These are phyloP conservation scores for Xerocomus nothofagi DNA, from an alignment of 1,284 basidiomycete species.

Conservation along the genomic window DNA sequence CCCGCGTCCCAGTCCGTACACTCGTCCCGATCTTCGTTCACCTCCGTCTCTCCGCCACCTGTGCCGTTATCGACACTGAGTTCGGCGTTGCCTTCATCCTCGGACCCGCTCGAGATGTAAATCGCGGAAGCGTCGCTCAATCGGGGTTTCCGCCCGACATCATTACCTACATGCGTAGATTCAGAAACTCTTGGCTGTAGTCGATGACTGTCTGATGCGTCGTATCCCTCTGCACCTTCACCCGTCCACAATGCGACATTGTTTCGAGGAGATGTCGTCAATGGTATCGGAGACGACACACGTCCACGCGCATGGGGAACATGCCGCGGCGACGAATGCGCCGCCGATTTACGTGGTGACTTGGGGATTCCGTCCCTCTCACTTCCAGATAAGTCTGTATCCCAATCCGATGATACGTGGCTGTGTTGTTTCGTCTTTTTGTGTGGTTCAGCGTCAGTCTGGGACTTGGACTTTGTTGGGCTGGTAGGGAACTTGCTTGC, in stretches of 20 bases:
- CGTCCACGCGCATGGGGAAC: background rate
- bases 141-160: constrained; percentile 3
- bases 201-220: background rate
- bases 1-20: constrained; percentile 11
- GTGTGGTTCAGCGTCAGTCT: background rate
- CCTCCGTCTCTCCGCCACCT: background rate
- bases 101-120: constrained; percentile 36
- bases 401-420: constrained; percentile 4
- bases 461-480: constrained; percentile 7
- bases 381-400: constrained; percentile 4
- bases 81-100: constrained; percentile 14
- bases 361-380: constrained; percentile 17
- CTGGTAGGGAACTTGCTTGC: constrained; percentile 5
- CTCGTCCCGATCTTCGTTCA: background rate
- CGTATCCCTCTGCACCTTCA: background rate
- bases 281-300: constrained; percentile 18
- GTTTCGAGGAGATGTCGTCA: background rate
- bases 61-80: background rate
- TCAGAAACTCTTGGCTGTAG: background rate
- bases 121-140: constrained; percentile 24
- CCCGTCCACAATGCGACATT: background rate
- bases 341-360: constrained; percentile 31
- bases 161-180: background rate
- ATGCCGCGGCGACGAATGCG: constrained; percentile 30
- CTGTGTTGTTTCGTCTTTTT: constrained; percentile 6